phyloP scores from a whole-genome alignment of 1,139 yeast genomes.

The Sugiyamaella grinbergsii region DNA sequence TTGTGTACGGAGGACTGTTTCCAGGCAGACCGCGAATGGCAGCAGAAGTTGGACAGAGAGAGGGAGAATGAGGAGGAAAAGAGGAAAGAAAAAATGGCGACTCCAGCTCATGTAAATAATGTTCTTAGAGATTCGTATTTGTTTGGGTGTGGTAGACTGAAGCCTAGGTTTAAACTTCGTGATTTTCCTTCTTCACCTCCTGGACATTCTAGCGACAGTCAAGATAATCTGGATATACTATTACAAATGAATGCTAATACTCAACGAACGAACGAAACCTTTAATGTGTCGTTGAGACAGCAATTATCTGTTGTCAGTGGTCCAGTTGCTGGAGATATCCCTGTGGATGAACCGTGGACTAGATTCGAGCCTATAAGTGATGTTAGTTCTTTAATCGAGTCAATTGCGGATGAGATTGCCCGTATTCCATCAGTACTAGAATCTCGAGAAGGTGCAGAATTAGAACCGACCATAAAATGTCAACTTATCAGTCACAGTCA shows the following conservation, averaged over 20 bases:
- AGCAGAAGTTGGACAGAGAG: neutral
- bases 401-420: neutral
- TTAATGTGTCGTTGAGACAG: neutral
- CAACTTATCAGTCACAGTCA: neutral
- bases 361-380: constrained; percentile 3
- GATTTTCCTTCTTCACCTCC: constrained; percentile 2
- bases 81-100: neutral
- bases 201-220: constrained; percentile 1
- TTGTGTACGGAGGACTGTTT: constrained; percentile 41
- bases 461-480: too few species aligned
- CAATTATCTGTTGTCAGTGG: neutral
- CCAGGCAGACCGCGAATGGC: constrained; percentile 22
- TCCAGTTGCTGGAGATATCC: neutral
- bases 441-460: too few species aligned
- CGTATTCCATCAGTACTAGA: neutral
- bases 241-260: constrained; percentile 1
- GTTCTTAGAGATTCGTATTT: neutral
- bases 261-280: neutral
- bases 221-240: constrained; percentile 9
- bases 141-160: constrained; percentile 1
- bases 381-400: neutral
- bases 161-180: neutral
- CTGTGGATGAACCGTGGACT: constrained; percentile 3
- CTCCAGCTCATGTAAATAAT: neutral
- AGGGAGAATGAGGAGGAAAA: neutral